phyloP scores from a whole-genome alignment of 805 yeast genomes.

The Candida verbasci region DNA sequence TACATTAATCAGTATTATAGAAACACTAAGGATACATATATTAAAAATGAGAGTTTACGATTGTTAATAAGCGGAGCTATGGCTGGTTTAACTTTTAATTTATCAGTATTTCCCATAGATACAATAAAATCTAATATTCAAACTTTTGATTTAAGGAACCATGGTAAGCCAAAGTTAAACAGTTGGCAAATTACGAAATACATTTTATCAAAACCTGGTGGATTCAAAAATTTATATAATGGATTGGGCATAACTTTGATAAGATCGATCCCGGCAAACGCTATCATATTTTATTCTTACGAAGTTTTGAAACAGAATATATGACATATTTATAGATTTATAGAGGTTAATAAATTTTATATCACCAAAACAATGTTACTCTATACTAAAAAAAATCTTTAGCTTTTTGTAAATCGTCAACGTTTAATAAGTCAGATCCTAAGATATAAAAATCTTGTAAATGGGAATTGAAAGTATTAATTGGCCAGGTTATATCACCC shows the following conservation, averaged over 20 bases:
- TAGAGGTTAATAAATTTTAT: constrained; percentile 1
- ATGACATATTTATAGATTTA: constrained; percentile 9
- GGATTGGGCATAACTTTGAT: constrained; percentile 80
- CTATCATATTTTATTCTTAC: constrained; percentile 76
- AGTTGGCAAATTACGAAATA: constrained; percentile 8
- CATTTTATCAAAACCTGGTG: constrained; percentile 40
- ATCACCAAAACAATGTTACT: no score
- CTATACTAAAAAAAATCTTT: constrained; percentile 12
- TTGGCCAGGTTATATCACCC: constrained; percentile 73
- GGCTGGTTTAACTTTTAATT: constrained; percentile 81
- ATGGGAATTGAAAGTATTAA: constrained; percentile 35
- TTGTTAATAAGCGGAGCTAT: constrained; percentile 73
- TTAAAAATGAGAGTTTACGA: constrained; percentile 43
- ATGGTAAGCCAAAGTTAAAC: constrained; percentile 1
- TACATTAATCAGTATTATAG: constrained; percentile 38
- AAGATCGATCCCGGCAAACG: constrained; percentile 88
- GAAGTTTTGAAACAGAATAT: constrained; percentile 49
- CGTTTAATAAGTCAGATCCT: constrained; percentile 58
- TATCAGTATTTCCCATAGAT: constrained; percentile 82
- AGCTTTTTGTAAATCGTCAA: constrained; percentile 52
- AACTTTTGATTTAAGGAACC: constrained; percentile 39
- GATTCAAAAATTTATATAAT: constrained; percentile 69
- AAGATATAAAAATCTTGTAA: constrained; percentile 45
- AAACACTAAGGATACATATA: constrained; percentile 9
- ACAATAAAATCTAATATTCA: constrained; percentile 87